Conservation (phyloP, 805 yeast species). For the Candida rishiriensis region DNA sequence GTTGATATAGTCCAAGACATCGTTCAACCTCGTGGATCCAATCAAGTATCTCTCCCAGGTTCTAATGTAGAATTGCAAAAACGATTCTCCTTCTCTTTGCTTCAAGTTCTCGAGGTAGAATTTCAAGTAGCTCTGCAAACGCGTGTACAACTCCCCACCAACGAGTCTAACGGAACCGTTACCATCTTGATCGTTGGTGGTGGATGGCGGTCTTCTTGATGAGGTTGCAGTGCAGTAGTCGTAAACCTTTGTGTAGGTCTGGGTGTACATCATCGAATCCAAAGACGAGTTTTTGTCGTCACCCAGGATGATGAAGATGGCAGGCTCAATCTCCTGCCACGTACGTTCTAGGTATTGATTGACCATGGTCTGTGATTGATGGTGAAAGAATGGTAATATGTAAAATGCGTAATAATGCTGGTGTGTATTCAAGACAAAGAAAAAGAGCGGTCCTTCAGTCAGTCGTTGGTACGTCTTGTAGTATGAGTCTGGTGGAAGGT, state of each 20-base stretch:
- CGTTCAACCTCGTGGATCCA: conserved; percentile 88
- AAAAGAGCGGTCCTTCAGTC: no score
- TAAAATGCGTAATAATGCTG: background rate
- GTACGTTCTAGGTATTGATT: conserved; percentile 36
- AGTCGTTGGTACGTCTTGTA: no score
- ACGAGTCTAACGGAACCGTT: conserved; percentile 43
- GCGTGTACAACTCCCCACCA: conserved; percentile 84
- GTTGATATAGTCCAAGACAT: conserved; percentile 92
- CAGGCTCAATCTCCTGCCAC: conserved; percentile 77
- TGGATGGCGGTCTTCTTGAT: conserved; percentile 38
- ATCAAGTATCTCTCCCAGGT: conserved; percentile 86
- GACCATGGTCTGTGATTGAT: conserved; percentile 9
- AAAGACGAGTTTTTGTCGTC: conserved; percentile 59
- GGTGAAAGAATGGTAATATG: no score
- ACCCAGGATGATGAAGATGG: conserved; percentile 65
- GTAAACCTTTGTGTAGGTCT: conserved; percentile 86
- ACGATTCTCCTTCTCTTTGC: conserved; percentile 56
- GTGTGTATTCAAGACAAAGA: no score
- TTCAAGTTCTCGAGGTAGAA: conserved; percentile 49
- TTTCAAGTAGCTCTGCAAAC: conserved; percentile 62
- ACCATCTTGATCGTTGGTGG: conserved; percentile 18
- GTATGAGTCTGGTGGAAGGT: no score
- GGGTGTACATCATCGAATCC: conserved; percentile 74
- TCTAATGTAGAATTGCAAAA: conserved; percentile 77
- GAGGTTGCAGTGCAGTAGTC: conserved; percentile 86